Conservation (phyloP, 2,329 filamentous ascomycete genomes). For the Didymella segeticola region DNA sequence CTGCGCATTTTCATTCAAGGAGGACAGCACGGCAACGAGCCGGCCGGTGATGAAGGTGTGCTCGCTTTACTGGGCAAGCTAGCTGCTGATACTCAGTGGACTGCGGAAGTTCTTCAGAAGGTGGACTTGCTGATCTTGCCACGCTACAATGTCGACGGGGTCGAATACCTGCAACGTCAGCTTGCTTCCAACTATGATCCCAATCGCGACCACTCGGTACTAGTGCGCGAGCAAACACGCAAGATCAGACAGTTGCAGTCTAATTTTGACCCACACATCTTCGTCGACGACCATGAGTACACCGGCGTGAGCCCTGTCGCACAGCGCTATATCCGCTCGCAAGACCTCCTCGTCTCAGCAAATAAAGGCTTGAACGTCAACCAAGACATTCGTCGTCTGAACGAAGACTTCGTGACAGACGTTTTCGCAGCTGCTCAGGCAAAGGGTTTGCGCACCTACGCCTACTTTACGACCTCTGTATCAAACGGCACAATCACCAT, state of each 20-base stretch:
- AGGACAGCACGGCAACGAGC: slow-evolving; percentile 40
- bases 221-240: slow-evolving; percentile 33
- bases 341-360: slow-evolving; percentile 35
- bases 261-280: slow-evolving; percentile 35
- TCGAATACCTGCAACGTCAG: slow-evolving; percentile 31
- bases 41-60: slow-evolving; percentile 37
- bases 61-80: slow-evolving; percentile 39
- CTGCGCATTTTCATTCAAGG: slow-evolving; percentile 40
- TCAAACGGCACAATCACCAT: slow-evolving; percentile 29
- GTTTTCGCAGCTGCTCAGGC: slow-evolving; percentile 21
- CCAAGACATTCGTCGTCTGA: slow-evolving; percentile 31
- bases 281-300: slow-evolving; percentile 38
- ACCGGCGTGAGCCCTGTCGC: slow-evolving; percentile 21
- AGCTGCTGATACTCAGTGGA: slow-evolving; percentile 32
- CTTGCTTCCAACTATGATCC: slow-evolving; percentile 33
- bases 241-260: slow-evolving; percentile 31
- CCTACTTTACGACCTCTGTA: slow-evolving; percentile 28
- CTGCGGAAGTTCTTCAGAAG: slow-evolving; percentile 27
- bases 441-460: not conserved
- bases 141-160: slow-evolving; percentile 40
- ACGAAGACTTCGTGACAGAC: slow-evolving; percentile 32
- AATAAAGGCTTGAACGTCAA: slow-evolving; percentile 43
- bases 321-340: slow-evolving; percentile 28
- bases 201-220: slow-evolving; percentile 39
- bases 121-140: slow-evolving; percentile 34